Conservation (phyloP, 2,329 filamentous ascomycete species). For the Alternaria sp. region DNA sequence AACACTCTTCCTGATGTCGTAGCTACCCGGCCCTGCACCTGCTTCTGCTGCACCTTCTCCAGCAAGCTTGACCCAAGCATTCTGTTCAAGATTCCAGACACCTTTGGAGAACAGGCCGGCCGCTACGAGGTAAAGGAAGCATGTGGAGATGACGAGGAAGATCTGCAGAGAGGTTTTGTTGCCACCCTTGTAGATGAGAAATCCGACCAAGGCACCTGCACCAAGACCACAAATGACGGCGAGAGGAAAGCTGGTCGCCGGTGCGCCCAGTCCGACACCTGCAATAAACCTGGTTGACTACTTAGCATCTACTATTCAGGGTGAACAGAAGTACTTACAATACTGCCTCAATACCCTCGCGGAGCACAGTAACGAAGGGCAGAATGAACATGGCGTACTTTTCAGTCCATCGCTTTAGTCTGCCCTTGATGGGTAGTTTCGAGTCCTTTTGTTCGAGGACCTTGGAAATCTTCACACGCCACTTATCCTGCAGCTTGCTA, state of each 20-base stretch:
- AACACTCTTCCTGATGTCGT: constrained; percentile 78
- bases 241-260: constrained; percentile 78
- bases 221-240: constrained; percentile 76
- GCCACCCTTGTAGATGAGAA: constrained; percentile 78
- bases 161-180: constrained; percentile 72
- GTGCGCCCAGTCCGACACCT: constrained; percentile 79
- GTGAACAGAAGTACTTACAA: constrained; percentile 54
- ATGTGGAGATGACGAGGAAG: constrained; percentile 84
- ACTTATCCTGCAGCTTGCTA: constrained; percentile 85
- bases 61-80: constrained; percentile 71
- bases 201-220: constrained; percentile 73
- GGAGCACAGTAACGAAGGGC: constrained; percentile 85
- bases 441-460: constrained; percentile 67
- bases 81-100: constrained; percentile 76
- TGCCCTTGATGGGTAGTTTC: constrained; percentile 49
- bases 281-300: constrained; percentile 70
- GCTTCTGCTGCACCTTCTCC: constrained; percentile 70
- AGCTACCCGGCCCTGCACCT: constrained; percentile 75
- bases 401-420: constrained; percentile 71
- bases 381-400: constrained; percentile 88
- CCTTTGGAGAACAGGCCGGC: constrained; percentile 81
- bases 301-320: background rate
- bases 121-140: constrained; percentile 83
- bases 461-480: constrained; percentile 81
- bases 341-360: constrained; percentile 86